phyloP scores from a whole-genome alignment of 2,329 filamentous ascomycete species.

The Lomentospora prolificans region DNA sequence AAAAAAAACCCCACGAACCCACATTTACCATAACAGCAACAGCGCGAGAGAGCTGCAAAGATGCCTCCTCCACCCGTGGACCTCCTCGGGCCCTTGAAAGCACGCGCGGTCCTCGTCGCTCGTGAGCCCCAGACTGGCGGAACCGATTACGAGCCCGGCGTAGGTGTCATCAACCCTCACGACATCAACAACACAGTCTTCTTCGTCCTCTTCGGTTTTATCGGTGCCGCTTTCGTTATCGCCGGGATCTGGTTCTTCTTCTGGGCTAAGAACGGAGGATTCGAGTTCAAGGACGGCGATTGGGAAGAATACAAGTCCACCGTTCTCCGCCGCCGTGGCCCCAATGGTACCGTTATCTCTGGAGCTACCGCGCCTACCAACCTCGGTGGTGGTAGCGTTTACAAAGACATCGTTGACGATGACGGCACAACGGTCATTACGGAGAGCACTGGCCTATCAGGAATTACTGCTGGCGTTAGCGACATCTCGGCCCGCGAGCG shows the following conservation, averaged over 20 bases:
- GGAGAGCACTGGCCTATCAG: constrained; percentile 35
- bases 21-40: too few species aligned
- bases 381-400: constrained; percentile 80
- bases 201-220: constrained; percentile 76
- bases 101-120: constrained; percentile 30
- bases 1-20: neutral
- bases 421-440: constrained; percentile 36
- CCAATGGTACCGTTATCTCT: constrained; percentile 76
- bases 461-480: constrained; percentile 48
- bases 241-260: constrained; percentile 95
- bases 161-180: constrained; percentile 42
- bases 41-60: neutral
- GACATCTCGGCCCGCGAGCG: constrained; percentile 47
- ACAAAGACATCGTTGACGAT: constrained; percentile 56
- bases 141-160: constrained; percentile 26
- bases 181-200: constrained; percentile 60
- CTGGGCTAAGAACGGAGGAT: constrained; percentile 93
- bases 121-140: constrained; percentile 26
- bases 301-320: constrained; percentile 99
- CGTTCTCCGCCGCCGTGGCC: constrained; percentile 77
- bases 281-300: constrained; percentile 73
- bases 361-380: constrained; percentile 75
- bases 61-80: neutral
- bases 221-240: constrained; percentile 67
- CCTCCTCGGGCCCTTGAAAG: constrained; percentile 28